These are phyloP conservation scores for Puccinia horiana DNA, from an alignment of 1,284 basidiomycete species.

Conservation along the genomic window DNA sequence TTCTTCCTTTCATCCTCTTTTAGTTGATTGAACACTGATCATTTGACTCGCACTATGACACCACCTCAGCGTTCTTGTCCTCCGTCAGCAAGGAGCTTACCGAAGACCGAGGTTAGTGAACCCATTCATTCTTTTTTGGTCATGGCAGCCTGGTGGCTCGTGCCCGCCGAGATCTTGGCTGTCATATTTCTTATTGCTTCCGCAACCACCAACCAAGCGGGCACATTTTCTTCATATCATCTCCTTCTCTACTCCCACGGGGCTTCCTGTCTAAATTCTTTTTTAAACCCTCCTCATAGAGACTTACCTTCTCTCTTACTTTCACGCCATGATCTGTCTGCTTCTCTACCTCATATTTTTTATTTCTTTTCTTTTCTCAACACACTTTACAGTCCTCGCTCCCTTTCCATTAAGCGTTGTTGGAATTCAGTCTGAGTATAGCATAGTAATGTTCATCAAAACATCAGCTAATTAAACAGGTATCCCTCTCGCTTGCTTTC, in stretches of 20 bases:
- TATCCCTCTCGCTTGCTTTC: not conserved
- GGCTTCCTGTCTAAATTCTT: not conserved
- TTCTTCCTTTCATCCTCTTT: not conserved
- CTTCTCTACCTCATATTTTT: not conserved
- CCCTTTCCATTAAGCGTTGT: slow-evolving; percentile 6
- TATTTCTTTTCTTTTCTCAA: not conserved
- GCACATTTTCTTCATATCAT: not conserved
- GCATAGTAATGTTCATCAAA: slow-evolving; percentile 43
- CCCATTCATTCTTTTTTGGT: not conserved
- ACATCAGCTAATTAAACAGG: slow-evolving; percentile 15
- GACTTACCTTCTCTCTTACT: not conserved
- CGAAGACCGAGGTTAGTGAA: slow-evolving; percentile 40
- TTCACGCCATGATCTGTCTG: not conserved
- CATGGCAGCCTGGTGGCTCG: not conserved
- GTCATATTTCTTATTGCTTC: not conserved
- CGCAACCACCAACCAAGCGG: not conserved
- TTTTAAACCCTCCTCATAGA: not conserved
- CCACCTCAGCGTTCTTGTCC: slow-evolving; percentile 40
- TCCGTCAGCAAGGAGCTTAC: slow-evolving; percentile 42
- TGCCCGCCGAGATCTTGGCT: not conserved
- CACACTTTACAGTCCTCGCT: not conserved
- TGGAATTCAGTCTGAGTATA: slow-evolving; percentile 18
- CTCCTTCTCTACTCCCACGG: not conserved
- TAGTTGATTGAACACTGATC: not conserved
- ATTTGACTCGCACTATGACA: not conserved